Base-by-base conservation (phyloP, 1,284 basidiomycete species). In the Moniliella sp. region DNA sequence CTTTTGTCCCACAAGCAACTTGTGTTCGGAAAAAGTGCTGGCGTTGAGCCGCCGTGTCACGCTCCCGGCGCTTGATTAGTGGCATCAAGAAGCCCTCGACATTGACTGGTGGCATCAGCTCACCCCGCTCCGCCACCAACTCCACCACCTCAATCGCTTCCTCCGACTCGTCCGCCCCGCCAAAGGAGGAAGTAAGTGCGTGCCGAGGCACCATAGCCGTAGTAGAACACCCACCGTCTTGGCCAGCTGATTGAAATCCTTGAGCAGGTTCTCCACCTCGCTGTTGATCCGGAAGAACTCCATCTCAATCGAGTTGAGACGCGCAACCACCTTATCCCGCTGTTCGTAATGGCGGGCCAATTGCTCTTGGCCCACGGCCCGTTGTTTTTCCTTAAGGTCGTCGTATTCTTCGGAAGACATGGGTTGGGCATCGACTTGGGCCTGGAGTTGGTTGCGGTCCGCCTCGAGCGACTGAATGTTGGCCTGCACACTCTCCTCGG, bases 351-450 rank as follows among this genome's bases (percentile, higher is more conserved):
- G 30, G 19, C 46, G 40, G 15, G 41, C 38, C 13, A 48, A 36
- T 26, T 54, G 45, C 31, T 46, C 47, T 30, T 35, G 35, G n/a
- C n/a, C n/a, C 5, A 58, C 39, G 17, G 42, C 36, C 25, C 48
- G 44, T 23, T 48, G 46, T 30, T 50, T 46, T 13, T 42, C 39
- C 13, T 38, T 27, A 42, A 57, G 49, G 16, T 45, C 40, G 28
- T 51, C 50, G 35, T 46, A 55, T 34, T 56, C 51, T 18, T 57
- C 52, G 4, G 42, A 42, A 15, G 50, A 46, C 42, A 55, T 47
- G 30, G 48, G 43, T 32, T 57, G 54, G 9, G 44, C 44, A 17
- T 51, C 44, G 27, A 56, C 50, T 30, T 46, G 43, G 15, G 36
- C 28, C 36, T 50, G 48, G 25, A 48, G 35, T 13, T 45, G 40